These are phyloP conservation scores for Epichloe sp. DNA, from an alignment of 2,329 filamentous ascomycete species.

Conservation along the genomic window DNA sequence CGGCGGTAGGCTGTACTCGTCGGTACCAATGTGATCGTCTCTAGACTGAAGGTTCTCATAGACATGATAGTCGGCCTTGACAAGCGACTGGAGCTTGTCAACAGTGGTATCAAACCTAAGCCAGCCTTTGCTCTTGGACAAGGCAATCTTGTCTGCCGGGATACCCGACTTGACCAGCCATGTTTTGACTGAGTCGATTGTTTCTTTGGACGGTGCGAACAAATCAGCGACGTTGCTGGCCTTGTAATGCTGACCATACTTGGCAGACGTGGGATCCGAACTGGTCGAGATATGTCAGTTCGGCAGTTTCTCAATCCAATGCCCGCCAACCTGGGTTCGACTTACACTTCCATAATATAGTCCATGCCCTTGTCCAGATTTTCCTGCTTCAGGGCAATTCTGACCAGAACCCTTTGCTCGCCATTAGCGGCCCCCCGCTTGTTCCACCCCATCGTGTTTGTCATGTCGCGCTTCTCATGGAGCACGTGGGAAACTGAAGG, in stretches of 20 bases:
- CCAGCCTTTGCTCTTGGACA: conserved; percentile 40
- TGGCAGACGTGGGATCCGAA: conserved; percentile 28
- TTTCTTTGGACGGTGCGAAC: conserved; percentile 29
- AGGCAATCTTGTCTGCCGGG: conserved; percentile 28
- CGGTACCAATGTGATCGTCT: conserved; percentile 26
- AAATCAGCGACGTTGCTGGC: conserved; percentile 27
- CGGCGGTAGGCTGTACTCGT: conserved; percentile 27
- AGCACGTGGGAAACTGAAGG: conserved; percentile 15
- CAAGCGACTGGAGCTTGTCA: conserved; percentile 37
- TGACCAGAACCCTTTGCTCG: conserved; percentile 19
- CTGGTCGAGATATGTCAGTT: conserved; percentile 1
- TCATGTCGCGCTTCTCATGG: conserved; percentile 18
- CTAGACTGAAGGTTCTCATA: conserved; percentile 27
- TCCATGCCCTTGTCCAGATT: conserved; percentile 33
- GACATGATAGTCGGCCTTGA: conserved; percentile 39
- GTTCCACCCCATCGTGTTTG: conserved; percentile 11
- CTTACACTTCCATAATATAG: conserved; percentile 26
- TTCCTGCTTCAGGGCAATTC: conserved; percentile 31
- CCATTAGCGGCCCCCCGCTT: conserved; percentile 11
- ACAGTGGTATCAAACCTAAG: conserved; percentile 40
- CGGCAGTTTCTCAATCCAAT: neutral
- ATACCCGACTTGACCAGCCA: conserved; percentile 45
- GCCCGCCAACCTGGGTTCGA: neutral
- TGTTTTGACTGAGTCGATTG: conserved; percentile 34
- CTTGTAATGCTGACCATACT: conserved; percentile 35